Base-by-base conservation (phyloP, 495 filamentous ascomycete species). In the Penicillium ochrochloron region DNA sequence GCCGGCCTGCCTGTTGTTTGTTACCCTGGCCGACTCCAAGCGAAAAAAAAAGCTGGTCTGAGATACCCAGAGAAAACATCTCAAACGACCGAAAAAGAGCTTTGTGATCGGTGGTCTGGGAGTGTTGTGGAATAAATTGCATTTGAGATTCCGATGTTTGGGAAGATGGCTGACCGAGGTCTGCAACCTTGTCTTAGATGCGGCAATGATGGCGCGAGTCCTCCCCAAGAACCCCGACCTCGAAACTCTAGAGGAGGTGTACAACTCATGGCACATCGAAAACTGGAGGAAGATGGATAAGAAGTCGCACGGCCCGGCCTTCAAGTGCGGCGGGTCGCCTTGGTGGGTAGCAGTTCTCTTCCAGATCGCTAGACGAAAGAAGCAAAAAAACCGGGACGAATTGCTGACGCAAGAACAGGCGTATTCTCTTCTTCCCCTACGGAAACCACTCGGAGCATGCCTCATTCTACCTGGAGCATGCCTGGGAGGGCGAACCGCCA, bases 391-490 rank as follows among this genome's bases (percentile, higher is more conserved):
- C 10, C 10, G 12, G 42, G 27, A 21, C 27, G 52, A 42, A 59
- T n/a, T 34, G 34, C 60, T 73, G 63, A 73, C 61, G 12, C 21
- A 19, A 27, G 39, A 48, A 46, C 68, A 94, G 91, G 94, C 91
- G 93, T 66, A 89, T 98, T 70, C 87, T 99, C 25, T 92, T 98
- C 67, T 99, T 97, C 73, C 95, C 95, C 0, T 92, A 87, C 54
- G 95, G 95, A 51, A 99, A 99, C 68, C 92, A 95, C 65, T 88
- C 91, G 50, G 94, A 98, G 66, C 88, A 90, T 64, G 90, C 89
- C 48, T 98, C 96, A 3, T 90, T 99, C 73, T 99, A 99, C 78
- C 86, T 99, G 31, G 95, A 99, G 76, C 95, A 98, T 68, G 95
- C 92, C 52, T 94, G 89, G 78, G 87, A 85, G 15, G 85, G 83